Base-by-base conservation (phyloP, 164 flowering plant genomes). In the Tetrastigma voinierianum region DNA sequence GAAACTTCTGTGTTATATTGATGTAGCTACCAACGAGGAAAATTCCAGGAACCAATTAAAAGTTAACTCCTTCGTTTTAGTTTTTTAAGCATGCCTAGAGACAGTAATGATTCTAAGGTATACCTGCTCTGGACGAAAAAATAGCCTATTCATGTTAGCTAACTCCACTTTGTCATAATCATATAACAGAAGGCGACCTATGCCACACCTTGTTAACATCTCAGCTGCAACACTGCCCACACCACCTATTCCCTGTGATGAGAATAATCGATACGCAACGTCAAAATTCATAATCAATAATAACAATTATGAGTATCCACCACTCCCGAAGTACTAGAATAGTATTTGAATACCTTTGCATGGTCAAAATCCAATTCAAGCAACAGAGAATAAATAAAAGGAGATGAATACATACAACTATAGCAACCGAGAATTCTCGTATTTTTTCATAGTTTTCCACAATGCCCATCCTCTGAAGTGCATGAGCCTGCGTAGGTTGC, bases 211-310 rank as follows among this genome's bases (percentile, higher is more conserved):
- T 69, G 97, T 95, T 51, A 95, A 83, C 99, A 95, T 95, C 81
- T 95, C 99, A 74, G 97, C 97, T 43, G 99, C 97, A 78, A 95
- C 99, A 83, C 99, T 95, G 64, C 99, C 99, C n/a, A 95, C 97
- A 64, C 99, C 99, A 78, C 99, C 99, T 61, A 95, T 80, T 67
- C 99, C 99, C 99, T 95, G 84, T 44, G 51, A 62, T 60, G 21
- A 25, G 66, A 46, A 58, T 14, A 61, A 43, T 16, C 9, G 58
- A 66, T 25, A 12, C 43, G 46, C 45, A n/a, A 23, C 49, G 23
- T 18, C 52, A 10, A 11, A 32, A 64, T 24, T 46, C 45, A 64
- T 48, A 20, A 21, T 25, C n/a, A 47, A 25, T 51, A 43, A 10
- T n/a, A 7, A 59, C 47, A 59, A 10, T 32, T 9, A 15, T 14